A percentile compares a stretch with the other conserved stretches of the same genome.
Evolutionary conservation across 352 stramenopile genomes (phyloP).

Genomic region (Phytophthora pinifolia): DNA sequence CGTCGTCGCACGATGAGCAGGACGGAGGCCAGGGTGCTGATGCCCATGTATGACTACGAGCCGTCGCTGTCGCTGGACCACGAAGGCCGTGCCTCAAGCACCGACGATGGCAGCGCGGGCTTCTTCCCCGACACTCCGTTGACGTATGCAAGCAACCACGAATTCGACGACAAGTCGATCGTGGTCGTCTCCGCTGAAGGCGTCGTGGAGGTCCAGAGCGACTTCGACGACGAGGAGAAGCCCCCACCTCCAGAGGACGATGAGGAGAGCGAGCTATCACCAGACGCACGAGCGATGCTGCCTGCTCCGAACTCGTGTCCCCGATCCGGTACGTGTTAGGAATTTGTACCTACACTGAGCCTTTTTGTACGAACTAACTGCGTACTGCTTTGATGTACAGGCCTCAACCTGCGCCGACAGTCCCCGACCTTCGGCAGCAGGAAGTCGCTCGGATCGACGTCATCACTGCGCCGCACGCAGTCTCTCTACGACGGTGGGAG

Average conservation of each 20-base stretch:
- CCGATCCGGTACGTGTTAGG: slow-evolving; percentile 20
- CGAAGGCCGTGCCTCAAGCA: slow-evolving; percentile 23
- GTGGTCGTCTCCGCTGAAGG: slow-evolving; percentile 28
- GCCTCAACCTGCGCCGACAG: slow-evolving; percentile 30
- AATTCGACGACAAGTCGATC: slow-evolving; percentile 21
- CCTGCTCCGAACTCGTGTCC: slow-evolving; percentile 36
- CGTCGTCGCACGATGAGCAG: slow-evolving; percentile 19
- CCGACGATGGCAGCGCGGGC: slow-evolving; percentile 11
- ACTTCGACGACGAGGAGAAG: slow-evolving; percentile 10
- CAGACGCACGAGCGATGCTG: slow-evolving; percentile 25
- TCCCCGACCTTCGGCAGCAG: slow-evolving; percentile 30
- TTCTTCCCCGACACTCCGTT: slow-evolving; percentile 23
- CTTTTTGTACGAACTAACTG: slow-evolving; percentile 3
- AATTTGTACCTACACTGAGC: too few relatives aligned
- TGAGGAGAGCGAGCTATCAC: slow-evolving; percentile 12
- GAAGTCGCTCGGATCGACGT: slow-evolving; percentile 10
- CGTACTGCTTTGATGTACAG: slow-evolving; percentile 8
- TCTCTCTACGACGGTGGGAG: slow-evolving; percentile 24
- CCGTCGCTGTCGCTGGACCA: slow-evolving; percentile 37
- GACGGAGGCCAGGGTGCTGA: slow-evolving; percentile 27
- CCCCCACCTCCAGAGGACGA: background rate
- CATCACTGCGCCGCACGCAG: slow-evolving; percentile 19
- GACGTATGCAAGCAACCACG: slow-evolving; percentile 7
- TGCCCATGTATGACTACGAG: slow-evolving; percentile 44
- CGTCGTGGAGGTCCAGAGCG: slow-evolving; percentile 18